phyloP scores from a whole-genome alignment of 2,329 filamentous ascomycete genomes.

The Biscogniauxia mediterranea region DNA sequence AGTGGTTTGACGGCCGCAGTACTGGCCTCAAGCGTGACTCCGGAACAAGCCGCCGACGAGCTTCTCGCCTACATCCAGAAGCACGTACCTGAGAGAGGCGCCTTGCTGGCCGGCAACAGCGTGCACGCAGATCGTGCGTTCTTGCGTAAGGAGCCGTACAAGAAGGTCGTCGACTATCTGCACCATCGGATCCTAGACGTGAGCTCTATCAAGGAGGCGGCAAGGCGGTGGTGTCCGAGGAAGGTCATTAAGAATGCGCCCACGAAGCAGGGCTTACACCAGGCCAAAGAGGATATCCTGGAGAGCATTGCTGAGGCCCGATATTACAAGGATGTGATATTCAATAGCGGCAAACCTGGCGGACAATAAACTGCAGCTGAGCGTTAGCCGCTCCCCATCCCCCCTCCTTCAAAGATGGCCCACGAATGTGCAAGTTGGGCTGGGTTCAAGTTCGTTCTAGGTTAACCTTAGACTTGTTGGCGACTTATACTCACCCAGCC shows the following conservation, averaged over 20 bases:
- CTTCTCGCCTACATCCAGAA: constrained; percentile 77
- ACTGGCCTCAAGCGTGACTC: constrained; percentile 68
- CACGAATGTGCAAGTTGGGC: too few species aligned
- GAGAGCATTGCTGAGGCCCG: constrained; percentile 92
- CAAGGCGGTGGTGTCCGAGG: constrained; percentile 72
- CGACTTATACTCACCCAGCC: too few species aligned
- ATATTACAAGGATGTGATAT: constrained; percentile 75
- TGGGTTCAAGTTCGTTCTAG: too few species aligned
- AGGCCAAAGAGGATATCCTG: constrained; percentile 84
- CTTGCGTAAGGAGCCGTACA: constrained; percentile 71
- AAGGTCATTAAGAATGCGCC: constrained; percentile 62
- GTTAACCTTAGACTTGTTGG: too few species aligned
- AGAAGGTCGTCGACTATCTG: constrained; percentile 69
- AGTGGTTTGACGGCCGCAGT: constrained; percentile 82
- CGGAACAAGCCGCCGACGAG: constrained; percentile 67
- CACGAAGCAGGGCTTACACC: constrained; percentile 72
- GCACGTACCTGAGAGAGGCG: constrained; percentile 66
- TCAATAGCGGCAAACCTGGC: constrained; percentile 34
- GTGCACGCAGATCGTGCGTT: constrained; percentile 90
- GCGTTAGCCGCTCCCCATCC: not conserved
- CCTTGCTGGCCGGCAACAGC: constrained; percentile 84
- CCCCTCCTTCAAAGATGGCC: not conserved
- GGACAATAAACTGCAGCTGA: not conserved
- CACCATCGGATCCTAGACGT: constrained; percentile 93
- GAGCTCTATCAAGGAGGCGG: constrained; percentile 88